Base-by-base conservation (phyloP, 2,329 filamentous ascomycete genomes). In the Pseudonectria buxi region DNA sequence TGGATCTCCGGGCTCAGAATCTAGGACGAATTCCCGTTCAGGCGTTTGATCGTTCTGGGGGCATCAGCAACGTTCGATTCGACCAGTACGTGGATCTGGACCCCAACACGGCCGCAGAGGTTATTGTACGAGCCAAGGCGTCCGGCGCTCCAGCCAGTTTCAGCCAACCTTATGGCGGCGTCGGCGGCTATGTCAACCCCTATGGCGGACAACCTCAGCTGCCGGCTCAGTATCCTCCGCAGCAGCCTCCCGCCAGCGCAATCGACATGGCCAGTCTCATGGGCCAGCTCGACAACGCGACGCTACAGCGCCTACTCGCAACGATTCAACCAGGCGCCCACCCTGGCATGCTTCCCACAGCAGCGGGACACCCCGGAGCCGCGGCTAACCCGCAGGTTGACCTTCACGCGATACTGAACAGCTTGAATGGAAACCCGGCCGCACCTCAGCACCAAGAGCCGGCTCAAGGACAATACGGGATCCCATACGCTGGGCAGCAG, bases 31-130 rank as follows among this genome's bases (percentile, higher is more conserved):
- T 96, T 33, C 77, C 84, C 0, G 66, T 95, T 3, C 86, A 90
- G 50, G 76, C 94, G 6, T 95, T 95, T 54, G 84, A 94, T 60
- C 81, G 88, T 16, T 82, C 78, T 27, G 73, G 70, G 9, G 86
- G 85, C n/a, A 68, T 70, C 13, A 76, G 76, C 49, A 88, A 86
- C 45, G 80, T 94, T 40, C 78, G 80, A 28, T 95, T 86, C 56
- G 86, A 94, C 50, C 83, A 94, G 56, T 96, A 96, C 57, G 76
- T 83, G 38, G 81, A 89, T 49, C 71, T 95, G 3, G 83, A 94
- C 25, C 84, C 88, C 1, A 61, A 68, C 6, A 79, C 88, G 30
- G 87, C 86, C 4, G 86, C 84, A 12, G 86, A 94, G 49, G 76
- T 96, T 12, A 83, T 94, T 38, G 59, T 82, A 28, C 77, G 86